Base-by-base conservation (phyloP, 768 basidiomycete species). In the Boletus reticulatus region DNA sequence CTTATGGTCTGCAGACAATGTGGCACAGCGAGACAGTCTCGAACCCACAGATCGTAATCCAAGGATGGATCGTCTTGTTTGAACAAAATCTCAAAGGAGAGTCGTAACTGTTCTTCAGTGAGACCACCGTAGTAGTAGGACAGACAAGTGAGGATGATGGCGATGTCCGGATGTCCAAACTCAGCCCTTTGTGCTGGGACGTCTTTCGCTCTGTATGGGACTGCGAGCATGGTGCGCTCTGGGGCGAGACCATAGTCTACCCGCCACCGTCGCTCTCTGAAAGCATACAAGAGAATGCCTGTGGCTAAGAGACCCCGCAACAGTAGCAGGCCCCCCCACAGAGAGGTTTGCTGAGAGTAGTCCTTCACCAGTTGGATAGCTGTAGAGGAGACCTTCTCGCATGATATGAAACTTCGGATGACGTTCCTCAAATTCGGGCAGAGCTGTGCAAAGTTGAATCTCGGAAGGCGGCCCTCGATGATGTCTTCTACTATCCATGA, bases 131-230 rank as follows among this genome's bases (percentile, higher is more conserved):
- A 72, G 27, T 76, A 75, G 46, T 75, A 75, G 0, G 63, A 68
- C n/a, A 75, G 58, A 16, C 68, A 75, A 0, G 75, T 76, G 24
- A 75, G 64, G 13, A 59, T 49, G 47, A 76, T 62, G 6, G 63
- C 63, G 12, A 75, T 52, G 20, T 75, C 73, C 1, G 73, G 73
- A 45, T 76, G 73, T 7, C 70, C 71, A 44, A 75, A 75, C 22
- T 76, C 74, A 10, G 74, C 74, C 29, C 66, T 61, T 43, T 63
- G 54, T 8, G 75, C 59, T 2, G 74, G 74, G 22, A 73, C 58
- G 24, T 75, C 75, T 53, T 71, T 75, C 0, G 74, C 75, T 3
- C 72, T 63, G 22, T 75, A 75, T 1, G 74, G 74, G 3, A 75
- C 75, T 1, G 74, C 74, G 2, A 75, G 59, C 62, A 66, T 61